These are phyloP conservation scores for Penstemon newberryi DNA, from an alignment of 257 asterid genomes.

Conservation along the genomic window DNA sequence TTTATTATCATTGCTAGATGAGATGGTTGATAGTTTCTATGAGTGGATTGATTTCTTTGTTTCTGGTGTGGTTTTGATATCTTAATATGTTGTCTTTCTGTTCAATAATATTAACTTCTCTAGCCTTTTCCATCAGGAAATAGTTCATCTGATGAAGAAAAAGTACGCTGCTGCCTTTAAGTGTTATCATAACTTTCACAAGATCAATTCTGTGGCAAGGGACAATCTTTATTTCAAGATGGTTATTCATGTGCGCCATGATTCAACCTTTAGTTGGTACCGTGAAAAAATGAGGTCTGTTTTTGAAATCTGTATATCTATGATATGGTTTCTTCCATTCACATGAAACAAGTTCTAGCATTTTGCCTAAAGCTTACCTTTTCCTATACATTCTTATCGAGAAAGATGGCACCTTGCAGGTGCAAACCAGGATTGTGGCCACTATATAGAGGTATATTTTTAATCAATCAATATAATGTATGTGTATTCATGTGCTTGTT, in stretches of 20 bases:
- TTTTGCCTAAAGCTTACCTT: conserved; percentile 9
- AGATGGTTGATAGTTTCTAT: conserved; percentile 18
- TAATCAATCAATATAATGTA: not conserved
- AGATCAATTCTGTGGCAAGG: conserved; percentile 51
- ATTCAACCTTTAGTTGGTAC: conserved; percentile 85
- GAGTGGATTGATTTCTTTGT: not conserved
- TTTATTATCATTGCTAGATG: conserved; percentile 18
- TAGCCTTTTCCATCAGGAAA: conserved; percentile 61
- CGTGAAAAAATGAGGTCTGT: conserved; percentile 92
- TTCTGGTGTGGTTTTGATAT: too few species aligned
- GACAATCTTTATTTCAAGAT: conserved; percentile 84
- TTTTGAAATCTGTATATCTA: conserved; percentile 20
- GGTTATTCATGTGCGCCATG: conserved; percentile 92
- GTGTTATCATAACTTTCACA: conserved; percentile 79
- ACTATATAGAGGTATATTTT: conserved; percentile 80
- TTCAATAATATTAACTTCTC: conserved; percentile 19
- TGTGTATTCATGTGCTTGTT: conserved; percentile 25
- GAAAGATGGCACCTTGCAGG: conserved; percentile 52
- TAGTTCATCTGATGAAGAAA: conserved; percentile 74
- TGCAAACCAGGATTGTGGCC: conserved; percentile 88
- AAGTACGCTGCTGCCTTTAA: conserved; percentile 81
- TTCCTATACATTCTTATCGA: conserved; percentile 18
- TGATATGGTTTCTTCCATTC: not conserved
- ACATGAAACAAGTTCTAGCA: conserved; percentile 21
- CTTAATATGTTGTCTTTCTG: conserved; percentile 2